Evolutionary conservation across 306 rosid species (phyloP), one percentile per base, ranked within the genome.

Genomic region (Echinosophora koreensis): DNA sequence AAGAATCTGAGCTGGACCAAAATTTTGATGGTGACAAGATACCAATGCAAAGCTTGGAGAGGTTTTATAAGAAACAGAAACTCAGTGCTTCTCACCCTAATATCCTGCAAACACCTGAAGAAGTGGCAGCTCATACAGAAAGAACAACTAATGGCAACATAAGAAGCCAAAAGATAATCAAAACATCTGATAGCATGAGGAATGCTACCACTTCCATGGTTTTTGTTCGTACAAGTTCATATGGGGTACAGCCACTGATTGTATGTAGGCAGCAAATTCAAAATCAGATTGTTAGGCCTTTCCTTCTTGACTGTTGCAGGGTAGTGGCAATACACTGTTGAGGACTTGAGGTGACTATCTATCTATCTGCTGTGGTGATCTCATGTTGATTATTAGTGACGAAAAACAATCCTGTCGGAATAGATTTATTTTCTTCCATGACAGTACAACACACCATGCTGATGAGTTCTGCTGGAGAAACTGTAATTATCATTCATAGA

Each of bases 101-200:
- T 75, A 46, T 71, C n/a, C 76, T 86, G 69, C 91, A 78, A 70
- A 75, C 77, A 38, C 89, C 88, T 58, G 84, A 78, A 18, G 80
- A 74, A 8, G 78, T 72, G 74, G 77, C 76, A 71, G n/a, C 87
- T 68, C 82, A 87, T 51, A 77, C 79, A 54, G 88, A 87, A 39
- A 81, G 86, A 32, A 69, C 85, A 37, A 69, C 83, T 61, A 82
- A 83, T 69, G 78, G 89, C 18, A 82, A 60, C 79, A 77, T 83
- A 61, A 90, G 88, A 83, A 86, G 90, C 80, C 85, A 78, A 52
- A 81, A 87, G 86, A 75, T 83, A 42, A 78, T 81, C 17, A 85
- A 86, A 73, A 76, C 87, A 69, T 82, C 85, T 15, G 75, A 69
- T 30, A 71, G 75, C 64, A 70, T 56, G 42, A 82, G 56, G 28